Conservation (phyloP, 768 basidiomycete genomes). For the Russula olivacea region DNA sequence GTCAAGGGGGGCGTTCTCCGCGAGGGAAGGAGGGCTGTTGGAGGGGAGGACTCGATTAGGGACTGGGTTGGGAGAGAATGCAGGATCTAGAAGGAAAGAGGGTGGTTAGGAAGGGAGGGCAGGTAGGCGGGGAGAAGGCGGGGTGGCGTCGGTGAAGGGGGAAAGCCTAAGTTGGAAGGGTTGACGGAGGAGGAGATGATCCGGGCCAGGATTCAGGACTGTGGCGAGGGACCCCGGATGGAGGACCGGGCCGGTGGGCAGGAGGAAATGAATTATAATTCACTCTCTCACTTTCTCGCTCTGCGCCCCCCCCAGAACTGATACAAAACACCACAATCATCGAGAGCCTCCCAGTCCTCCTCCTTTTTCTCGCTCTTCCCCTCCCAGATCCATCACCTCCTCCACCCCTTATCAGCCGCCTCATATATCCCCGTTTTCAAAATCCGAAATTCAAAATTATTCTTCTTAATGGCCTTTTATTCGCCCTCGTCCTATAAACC, state of each 20-base stretch:
- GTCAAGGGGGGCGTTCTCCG: not conserved
- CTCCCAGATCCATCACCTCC: not conserved
- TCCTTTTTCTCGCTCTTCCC: not conserved
- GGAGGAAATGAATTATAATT: slow-evolving; percentile 6
- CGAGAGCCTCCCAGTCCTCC: not conserved
- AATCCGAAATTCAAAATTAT: not conserved
- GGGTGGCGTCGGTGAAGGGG: slow-evolving; percentile 22
- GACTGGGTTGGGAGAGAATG: not conserved
- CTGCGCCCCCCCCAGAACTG: not conserved
- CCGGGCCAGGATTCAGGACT: slow-evolving; percentile 15
- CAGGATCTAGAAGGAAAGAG: not conserved
- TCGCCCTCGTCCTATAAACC: slow-evolving; percentile 43
- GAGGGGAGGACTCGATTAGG: not conserved
- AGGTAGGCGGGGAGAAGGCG: not conserved
- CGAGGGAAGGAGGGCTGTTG: not conserved
- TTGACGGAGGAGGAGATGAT: slow-evolving; percentile 16
- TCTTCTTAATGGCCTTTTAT: slow-evolving; percentile 34
- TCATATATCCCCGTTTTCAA: not conserved
- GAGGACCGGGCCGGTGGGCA: slow-evolving; percentile 1
- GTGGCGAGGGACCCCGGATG: slow-evolving; percentile 19
- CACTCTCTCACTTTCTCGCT: not conserved
- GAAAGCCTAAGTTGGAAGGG: slow-evolving; percentile 1
- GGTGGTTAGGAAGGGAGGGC: not conserved
- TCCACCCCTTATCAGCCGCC: not conserved
- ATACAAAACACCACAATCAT: not conserved